Conservation (phyloP, 768 basidiomycete genomes). For the Trametes gibbosa region DNA sequence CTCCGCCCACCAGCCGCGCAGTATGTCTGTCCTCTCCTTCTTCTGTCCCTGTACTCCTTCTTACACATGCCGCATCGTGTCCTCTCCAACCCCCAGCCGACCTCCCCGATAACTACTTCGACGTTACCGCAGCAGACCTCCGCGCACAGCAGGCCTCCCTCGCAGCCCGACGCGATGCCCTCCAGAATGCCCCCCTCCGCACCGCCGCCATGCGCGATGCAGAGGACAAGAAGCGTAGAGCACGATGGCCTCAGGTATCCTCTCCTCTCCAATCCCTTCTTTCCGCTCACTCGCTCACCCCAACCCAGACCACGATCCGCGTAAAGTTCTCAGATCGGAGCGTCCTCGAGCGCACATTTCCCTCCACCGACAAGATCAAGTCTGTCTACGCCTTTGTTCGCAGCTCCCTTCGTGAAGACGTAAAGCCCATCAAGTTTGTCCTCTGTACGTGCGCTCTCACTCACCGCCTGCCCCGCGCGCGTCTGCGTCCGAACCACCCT, state of each 20-base stretch:
- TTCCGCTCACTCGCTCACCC: background rate
- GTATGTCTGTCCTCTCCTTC: constrained; percentile 12
- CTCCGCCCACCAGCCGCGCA: constrained; percentile 10
- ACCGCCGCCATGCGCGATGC: constrained; percentile 63
- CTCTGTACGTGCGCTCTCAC: constrained; percentile 61
- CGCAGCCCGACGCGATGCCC: constrained; percentile 55
- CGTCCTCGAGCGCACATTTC: constrained; percentile 75
- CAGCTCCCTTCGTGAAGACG: constrained; percentile 65
- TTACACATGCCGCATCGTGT: background rate
- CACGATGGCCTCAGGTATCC: constrained; percentile 70
- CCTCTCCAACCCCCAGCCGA: constrained; percentile 33
- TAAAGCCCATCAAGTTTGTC: constrained; percentile 77
- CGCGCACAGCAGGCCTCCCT: constrained; percentile 64
- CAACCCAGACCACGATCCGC: constrained; percentile 70
- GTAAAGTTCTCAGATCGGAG: constrained; percentile 79
- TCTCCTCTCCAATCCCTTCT: background rate
- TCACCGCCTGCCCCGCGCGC: too few species aligned
- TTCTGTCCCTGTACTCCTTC: background rate
- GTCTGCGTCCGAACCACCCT: background rate
- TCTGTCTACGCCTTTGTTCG: constrained; percentile 85
- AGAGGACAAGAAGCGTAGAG: constrained; percentile 53
- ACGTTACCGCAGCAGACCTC: constrained; percentile 68
- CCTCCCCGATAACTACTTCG: constrained; percentile 73
- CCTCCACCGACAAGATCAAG: constrained; percentile 76
- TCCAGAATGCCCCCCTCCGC: constrained; percentile 70